Base-by-base conservation (phyloP, 495 filamentous ascomycete species). In the Neurospora tetrasperma region DNA sequence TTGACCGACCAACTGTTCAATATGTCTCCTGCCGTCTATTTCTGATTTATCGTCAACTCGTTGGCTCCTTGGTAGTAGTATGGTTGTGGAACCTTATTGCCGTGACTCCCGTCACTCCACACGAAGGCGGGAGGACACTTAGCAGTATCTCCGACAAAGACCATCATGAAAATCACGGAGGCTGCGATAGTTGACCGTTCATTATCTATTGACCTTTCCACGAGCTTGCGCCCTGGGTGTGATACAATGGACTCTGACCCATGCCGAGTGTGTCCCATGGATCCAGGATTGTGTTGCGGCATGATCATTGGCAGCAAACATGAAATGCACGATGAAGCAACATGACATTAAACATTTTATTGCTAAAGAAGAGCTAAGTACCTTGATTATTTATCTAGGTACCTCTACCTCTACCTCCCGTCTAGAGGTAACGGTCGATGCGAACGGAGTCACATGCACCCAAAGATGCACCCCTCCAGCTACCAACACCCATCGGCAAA, bases 131-230 rank as follows among this genome's bases (percentile, higher is more conserved):
- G 23, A 59, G 5, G 48, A 59, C 48, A 59, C 48, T 59, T 23
- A 31, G 3, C 6, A 2, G 16, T 16, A 31, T 14, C 48, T 3
- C 6, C 23, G 12, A 12, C 11, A 59, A 14, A 31, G 2, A 31
- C 2, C 1, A 31, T 12, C 0, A 1, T 31, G 5, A 10, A 59
- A 62, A 3, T 12, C 0, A 16, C 31, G 0, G 31, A 31, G 5
- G 11, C 3, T 2, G 1, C 0, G 0, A 2, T 2, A 0, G 2
- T 23, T 20, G 4, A 48, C 20, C 10, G 0, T 11, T 20, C 4
- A 11, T 12, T 8, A 5, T 11, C 7, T 40, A 9, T 40, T 9
- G 39, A 40, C 39, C 7, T 40, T 40, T 5, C 39, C 39, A 40
- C 39, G 1, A 1, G 4, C 4, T 11, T 48, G 0, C 9, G 10